Base-by-base conservation (phyloP, 306 rosid species). In the Carpinus fangiana region DNA sequence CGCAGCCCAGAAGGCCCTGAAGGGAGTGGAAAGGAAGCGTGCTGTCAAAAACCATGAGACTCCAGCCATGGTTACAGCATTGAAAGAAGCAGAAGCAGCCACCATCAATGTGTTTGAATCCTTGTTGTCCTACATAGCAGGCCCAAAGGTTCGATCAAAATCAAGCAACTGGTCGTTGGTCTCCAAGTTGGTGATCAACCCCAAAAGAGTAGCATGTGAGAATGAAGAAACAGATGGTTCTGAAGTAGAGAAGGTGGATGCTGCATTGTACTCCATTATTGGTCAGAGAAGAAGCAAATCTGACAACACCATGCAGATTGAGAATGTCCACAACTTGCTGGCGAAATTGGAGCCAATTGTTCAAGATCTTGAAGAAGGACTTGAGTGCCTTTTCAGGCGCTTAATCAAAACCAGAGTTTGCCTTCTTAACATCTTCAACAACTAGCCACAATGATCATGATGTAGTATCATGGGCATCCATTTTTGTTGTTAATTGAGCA, bases 1-100 rank as follows among this genome's bases (percentile, higher is more conserved):
- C 70, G 86, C 86, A 53, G 71, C 77, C 64, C 81, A 75, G 46
- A 88, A 83, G 78, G 88, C 86, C 57, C 52, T 83, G 11, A 86
- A 78, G 77, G 78, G 74, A 11, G 54, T 28, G 7, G 77, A 69
- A 66, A 73, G 72, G 2, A 88, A 79, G 48, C 23, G 60, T 21
- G 28, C 81, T 14, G 57, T 55, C 53, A 79, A 72, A 8, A 82
- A 85, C 80, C 48, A 34, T 13, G 80, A 76, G 46, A 48, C 77
- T 12, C 21, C 48, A 45, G 84, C 86, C 4, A 41, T 81, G 73
- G 70, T 80, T 72, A 79, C 69, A 4, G 72, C 59, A 56, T 41
- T 88, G 51, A 79, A 79, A 72, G 89, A 84, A 23, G 84, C 74
- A 55, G 88, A 86, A 75, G 83, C 80, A 16, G 56, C 70, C 5